Conservation (phyloP, 2,329 filamentous ascomycete genomes). For the Calonectria hawksworthii region DNA sequence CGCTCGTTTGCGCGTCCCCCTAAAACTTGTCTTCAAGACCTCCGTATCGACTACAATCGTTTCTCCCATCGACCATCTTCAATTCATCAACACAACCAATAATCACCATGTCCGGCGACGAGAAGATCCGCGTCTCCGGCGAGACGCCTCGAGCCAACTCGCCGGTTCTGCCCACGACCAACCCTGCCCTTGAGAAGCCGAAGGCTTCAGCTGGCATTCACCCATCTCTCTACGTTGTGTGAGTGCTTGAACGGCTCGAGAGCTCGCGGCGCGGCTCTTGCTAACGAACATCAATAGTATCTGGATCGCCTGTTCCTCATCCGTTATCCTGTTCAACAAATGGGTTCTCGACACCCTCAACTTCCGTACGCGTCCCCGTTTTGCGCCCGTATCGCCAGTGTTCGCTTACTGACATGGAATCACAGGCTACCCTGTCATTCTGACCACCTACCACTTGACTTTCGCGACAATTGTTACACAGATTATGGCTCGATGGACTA, state of each 20-base stretch:
- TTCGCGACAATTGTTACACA: conserved; percentile 97
- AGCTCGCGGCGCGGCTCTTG: conserved; percentile 1
- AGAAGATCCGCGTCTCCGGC: conserved; percentile 88
- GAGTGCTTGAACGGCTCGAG: conserved; percentile 48
- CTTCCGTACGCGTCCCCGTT: conserved; percentile 68
- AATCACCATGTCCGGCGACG: conserved; percentile 71
- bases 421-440: conserved; percentile 79
- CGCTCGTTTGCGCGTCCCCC: conserved; percentile 56
- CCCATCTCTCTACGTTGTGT: conserved; percentile 87
- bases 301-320: conserved; percentile 94
- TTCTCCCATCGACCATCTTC: conserved; percentile 35
- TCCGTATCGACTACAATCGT: conserved; percentile 41
- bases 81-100: conserved; percentile 48
- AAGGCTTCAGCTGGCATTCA: conserved; percentile 78
- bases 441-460: conserved; percentile 95
- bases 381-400: conserved; percentile 9
- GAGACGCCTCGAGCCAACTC: conserved; percentile 75
- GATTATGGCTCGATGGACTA: conserved; percentile 90
- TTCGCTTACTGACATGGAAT: conserved; percentile 35
- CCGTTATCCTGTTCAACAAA: conserved; percentile 99
- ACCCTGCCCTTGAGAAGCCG: conserved; percentile 80
- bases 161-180: conserved; percentile 84
- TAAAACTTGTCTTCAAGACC: conserved; percentile 49
- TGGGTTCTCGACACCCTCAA: conserved; percentile 90
- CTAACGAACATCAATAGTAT: conserved; percentile 66